Conservation (phyloP, 108 stramenopile genomes). For the Mediolabrus comicus region DNA sequence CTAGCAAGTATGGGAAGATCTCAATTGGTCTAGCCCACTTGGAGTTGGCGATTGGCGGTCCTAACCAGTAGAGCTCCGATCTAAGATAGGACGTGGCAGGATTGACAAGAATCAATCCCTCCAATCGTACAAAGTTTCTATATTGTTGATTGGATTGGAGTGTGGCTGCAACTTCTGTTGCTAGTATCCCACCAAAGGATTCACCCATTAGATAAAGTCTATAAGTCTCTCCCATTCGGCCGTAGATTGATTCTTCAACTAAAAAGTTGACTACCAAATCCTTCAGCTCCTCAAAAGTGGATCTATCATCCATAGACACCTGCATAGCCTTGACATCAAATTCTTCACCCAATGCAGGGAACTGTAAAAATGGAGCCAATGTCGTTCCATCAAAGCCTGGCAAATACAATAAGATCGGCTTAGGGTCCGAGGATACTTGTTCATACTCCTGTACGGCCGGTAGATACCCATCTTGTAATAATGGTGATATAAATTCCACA, state of each 20-base stretch:
- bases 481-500: constrained; percentile 61
- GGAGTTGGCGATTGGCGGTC: constrained; percentile 64
- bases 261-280: constrained; percentile 51
- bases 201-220: constrained; percentile 80
- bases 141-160: constrained; percentile 13
- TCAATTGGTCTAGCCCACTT: constrained; percentile 22
- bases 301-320: constrained; percentile 71
- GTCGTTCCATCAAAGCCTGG: constrained; percentile 90
- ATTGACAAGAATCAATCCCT: constrained; percentile 80
- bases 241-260: constrained; percentile 11
- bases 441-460: constrained; percentile 65
- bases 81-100: constrained; percentile 83
- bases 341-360: constrained; percentile 67
- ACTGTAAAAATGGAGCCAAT: constrained; percentile 79
- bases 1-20: constrained; percentile 51
- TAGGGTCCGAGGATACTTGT: constrained; percentile 13
- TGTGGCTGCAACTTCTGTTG: constrained; percentile 65
- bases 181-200: constrained; percentile 85
- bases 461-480: constrained; percentile 81
- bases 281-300: constrained; percentile 74
- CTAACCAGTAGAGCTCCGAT: constrained; percentile 62
- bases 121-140: constrained; percentile 22
- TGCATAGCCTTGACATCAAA: constrained; percentile 84
- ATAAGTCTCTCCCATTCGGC: constrained; percentile 1
- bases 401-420: constrained; percentile 80